A percentile compares a stretch with the other conserved stretches of the same genome.
Evolutionary conservation across 305 asterid genomes (phyloP).

Genomic region (Plantago rigida): DNA sequence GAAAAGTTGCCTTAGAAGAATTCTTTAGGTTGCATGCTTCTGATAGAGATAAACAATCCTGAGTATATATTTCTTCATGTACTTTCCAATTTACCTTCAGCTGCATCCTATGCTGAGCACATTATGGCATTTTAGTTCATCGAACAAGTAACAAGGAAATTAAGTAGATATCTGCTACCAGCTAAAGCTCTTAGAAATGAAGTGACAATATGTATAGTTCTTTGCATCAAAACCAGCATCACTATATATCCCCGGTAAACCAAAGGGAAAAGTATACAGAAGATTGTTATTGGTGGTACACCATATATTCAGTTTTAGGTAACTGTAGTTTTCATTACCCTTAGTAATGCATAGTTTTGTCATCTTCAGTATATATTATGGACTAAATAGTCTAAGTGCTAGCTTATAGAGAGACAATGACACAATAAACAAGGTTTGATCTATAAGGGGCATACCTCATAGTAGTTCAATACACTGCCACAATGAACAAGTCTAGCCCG

Average conservation of each 20-base stretch:
- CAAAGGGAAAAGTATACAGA: too few relatives aligned
- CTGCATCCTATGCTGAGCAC: slow-evolving; percentile 39
- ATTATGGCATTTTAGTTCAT: slow-evolving; percentile 15
- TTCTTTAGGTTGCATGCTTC: slow-evolving; percentile 35
- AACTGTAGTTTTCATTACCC: background rate
- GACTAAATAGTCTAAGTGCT: background rate
- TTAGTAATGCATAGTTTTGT: background rate
- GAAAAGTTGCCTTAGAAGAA: slow-evolving; percentile 39
- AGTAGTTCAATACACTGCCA: slow-evolving; percentile 38
- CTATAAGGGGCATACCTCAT: slow-evolving; percentile 33
- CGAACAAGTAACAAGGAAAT: background rate
- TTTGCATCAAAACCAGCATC: too few relatives aligned
- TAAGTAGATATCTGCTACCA: too few relatives aligned
- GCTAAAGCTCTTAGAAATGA: too few relatives aligned
- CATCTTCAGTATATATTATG: background rate
- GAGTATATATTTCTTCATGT: slow-evolving; percentile 41
- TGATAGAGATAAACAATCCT: slow-evolving; percentile 43
- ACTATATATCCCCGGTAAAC: too few relatives aligned
- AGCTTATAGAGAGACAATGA: too few relatives aligned
- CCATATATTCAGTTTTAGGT: too few relatives aligned
- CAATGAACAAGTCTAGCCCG: slow-evolving; percentile 41
- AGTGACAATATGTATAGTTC: too few relatives aligned
- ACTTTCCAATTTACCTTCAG: slow-evolving; percentile 51
- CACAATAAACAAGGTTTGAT: background rate
- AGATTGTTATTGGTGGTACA: too few relatives aligned